These are phyloP conservation scores for Metschnikowia similis DNA, from an alignment of 805 yeast species.

Conservation along the genomic window DNA sequence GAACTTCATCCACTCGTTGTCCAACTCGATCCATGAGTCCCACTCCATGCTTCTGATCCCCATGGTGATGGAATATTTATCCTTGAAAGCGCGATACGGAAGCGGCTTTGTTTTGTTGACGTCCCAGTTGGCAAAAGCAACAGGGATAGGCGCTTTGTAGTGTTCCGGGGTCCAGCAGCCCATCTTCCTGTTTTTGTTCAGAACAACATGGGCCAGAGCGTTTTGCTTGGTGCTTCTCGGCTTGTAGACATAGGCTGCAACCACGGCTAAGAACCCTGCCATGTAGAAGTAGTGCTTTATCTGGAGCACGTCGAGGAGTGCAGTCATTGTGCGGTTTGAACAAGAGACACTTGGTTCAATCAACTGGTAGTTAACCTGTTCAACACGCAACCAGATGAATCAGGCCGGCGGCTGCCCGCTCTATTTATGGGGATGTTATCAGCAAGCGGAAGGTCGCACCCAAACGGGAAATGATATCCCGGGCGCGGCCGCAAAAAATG, in stretches of 20 bases:
- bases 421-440: conserved; percentile 10
- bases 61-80: conserved; percentile 63
- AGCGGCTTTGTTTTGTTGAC: conserved; percentile 47
- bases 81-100: conserved; percentile 66
- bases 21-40: conserved; percentile 63
- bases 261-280: conserved; percentile 8
- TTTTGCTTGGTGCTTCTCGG: neutral
- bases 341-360: neutral
- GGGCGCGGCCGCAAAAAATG: conserved; percentile 2
- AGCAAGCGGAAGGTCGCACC: conserved; percentile 3
- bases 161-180: conserved; percentile 55
- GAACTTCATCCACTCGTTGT: conserved; percentile 57
- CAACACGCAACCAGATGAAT: too few relatives aligned
- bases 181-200: conserved; percentile 41
- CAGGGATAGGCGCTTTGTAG: conserved; percentile 48
- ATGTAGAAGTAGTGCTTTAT: conserved; percentile 14
- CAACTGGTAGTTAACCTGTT: neutral
- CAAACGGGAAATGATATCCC: conserved; percentile 2
- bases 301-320: conserved; percentile 1
- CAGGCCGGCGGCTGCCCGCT: neutral
- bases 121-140: conserved; percentile 47
- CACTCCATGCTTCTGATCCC: conserved; percentile 62
- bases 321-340: neutral
- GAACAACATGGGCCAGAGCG: neutral
- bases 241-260: conserved; percentile 6